phyloP scores from a whole-genome alignment of 2,329 filamentous ascomycete genomes.

The Torrubiella hemipterigena region DNA sequence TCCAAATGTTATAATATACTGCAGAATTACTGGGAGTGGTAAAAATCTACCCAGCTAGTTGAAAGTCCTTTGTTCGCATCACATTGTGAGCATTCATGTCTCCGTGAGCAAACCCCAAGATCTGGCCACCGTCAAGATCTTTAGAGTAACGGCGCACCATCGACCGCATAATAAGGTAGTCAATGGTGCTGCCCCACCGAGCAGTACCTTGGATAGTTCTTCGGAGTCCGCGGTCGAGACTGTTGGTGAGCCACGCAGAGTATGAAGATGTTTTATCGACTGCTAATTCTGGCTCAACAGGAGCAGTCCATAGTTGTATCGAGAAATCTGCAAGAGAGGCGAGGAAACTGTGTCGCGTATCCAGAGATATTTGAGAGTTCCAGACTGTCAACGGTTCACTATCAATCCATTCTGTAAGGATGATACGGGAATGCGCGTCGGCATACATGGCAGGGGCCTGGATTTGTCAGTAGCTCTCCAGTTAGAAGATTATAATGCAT shows the following conservation, averaged over 20 bases:
- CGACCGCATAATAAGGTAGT: conserved; percentile 4
- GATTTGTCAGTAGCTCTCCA: too few species aligned
- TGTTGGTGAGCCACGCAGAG: conserved; percentile 2
- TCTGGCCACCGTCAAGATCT: neutral
- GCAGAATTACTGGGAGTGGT: neutral
- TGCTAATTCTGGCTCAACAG: neutral
- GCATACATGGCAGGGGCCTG: conserved; percentile 1
- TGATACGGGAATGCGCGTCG: neutral
- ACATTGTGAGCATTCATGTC: conserved; percentile 1
- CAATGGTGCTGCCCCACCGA: conserved; percentile 1
- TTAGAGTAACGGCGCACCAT: conserved; percentile 1
- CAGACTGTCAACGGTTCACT: conserved; percentile 1
- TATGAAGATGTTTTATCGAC: neutral
- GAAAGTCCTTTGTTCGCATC: neutral
- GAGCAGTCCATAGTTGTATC: conserved; percentile 2
- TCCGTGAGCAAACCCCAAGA: conserved; percentile 2
- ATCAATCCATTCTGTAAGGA: conserved; percentile 1
- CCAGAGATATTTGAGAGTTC: neutral
- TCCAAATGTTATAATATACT: neutral
- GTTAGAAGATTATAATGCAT: too few species aligned
- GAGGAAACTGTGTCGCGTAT: neutral
- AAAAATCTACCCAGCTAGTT: conserved; percentile 1
- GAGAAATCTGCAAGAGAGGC: conserved; percentile 1
- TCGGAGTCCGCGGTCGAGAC: conserved; percentile 2
- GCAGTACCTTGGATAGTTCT: conserved; percentile 1